These are phyloP conservation scores for Vaccinium corymbosum DNA, from an alignment of 148 eudicot genomes.

Conservation along the genomic window DNA sequence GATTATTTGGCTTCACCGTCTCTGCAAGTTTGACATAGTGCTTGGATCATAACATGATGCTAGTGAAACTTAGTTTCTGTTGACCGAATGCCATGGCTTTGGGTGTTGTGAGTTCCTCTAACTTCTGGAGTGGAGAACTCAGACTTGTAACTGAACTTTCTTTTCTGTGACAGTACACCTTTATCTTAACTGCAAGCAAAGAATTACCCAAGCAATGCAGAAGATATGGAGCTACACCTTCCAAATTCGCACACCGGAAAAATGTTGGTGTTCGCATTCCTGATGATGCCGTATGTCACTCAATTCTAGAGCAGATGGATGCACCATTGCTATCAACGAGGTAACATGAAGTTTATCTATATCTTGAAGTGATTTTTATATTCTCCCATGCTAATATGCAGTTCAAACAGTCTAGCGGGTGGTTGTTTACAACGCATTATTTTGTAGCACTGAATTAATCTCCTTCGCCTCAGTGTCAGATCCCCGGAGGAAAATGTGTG, in stretches of 20 bases:
- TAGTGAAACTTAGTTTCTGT: not conserved
- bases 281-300: slow-evolving; percentile 76
- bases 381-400: not conserved
- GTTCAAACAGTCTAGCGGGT: not conserved
- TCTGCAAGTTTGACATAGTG: not conserved
- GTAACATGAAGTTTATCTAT: slow-evolving; percentile 24
- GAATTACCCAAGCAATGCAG: slow-evolving; percentile 71
- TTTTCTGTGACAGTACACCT: slow-evolving; percentile 67
- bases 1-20: not conserved
- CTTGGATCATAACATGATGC: not conserved
- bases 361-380: not conserved
- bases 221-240: slow-evolving; percentile 51
- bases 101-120: not conserved
- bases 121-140: not conserved
- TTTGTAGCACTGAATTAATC: not conserved
- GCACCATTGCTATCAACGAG: slow-evolving; percentile 84
- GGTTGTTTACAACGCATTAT: slow-evolving; percentile 8
- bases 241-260: slow-evolving; percentile 61
- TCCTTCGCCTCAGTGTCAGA: slow-evolving; percentile 52
- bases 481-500: slow-evolving; percentile 67
- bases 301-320: slow-evolving; percentile 64
- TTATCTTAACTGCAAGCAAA: slow-evolving; percentile 86
- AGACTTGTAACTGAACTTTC: not conserved
- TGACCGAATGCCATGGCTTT: slow-evolving; percentile 6
- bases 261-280: slow-evolving; percentile 87